phyloP scores from a whole-genome alignment of 23 red algal genomes.

The Gracilariopsis chorda region DNA sequence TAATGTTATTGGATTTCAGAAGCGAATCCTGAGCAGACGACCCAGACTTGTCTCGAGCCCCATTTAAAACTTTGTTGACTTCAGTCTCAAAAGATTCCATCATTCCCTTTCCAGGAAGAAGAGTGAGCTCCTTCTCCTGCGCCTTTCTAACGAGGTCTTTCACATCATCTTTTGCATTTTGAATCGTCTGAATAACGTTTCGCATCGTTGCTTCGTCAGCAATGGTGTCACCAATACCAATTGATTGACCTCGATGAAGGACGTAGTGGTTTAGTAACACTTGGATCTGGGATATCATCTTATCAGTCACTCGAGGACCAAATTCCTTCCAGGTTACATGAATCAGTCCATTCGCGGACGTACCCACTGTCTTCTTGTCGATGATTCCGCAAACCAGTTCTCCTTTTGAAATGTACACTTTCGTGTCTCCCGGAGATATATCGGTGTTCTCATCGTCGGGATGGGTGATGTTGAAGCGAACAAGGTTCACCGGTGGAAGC shows the following conservation, averaged over 20 bases:
- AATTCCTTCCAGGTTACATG: constrained; percentile 98
- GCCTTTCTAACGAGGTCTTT: constrained; percentile 76
- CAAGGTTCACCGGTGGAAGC: constrained; percentile 86
- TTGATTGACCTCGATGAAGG: constrained; percentile 86
- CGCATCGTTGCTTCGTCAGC: constrained; percentile 89
- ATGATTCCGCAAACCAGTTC: constrained; percentile 92
- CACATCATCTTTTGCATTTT: constrained; percentile 87
- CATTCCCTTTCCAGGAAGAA: constrained; percentile 95
- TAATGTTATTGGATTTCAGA: constrained; percentile 93
- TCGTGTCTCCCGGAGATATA: constrained; percentile 92
- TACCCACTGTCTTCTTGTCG: constrained; percentile 97
- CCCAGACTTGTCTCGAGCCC: constrained; percentile 94
- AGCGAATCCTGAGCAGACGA: constrained; percentile 89
- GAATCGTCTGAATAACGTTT: constrained; percentile 85
- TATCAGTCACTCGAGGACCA: constrained; percentile 73
- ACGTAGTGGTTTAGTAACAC: constrained; percentile 95
- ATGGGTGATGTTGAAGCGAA: constrained; percentile 87
- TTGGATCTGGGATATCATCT: constrained; percentile 93
- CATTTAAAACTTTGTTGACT: constrained; percentile 94
- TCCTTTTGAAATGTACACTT: constrained; percentile 87
- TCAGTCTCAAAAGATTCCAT: constrained; percentile 98
- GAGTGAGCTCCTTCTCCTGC: constrained; percentile 79
- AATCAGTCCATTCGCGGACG: constrained; percentile 82
- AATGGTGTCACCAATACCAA: constrained; percentile 99
- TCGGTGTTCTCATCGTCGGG: constrained; percentile 78